Base-by-base conservation (phyloP, 345 rosid genomes). In the Salix viminalis region DNA sequence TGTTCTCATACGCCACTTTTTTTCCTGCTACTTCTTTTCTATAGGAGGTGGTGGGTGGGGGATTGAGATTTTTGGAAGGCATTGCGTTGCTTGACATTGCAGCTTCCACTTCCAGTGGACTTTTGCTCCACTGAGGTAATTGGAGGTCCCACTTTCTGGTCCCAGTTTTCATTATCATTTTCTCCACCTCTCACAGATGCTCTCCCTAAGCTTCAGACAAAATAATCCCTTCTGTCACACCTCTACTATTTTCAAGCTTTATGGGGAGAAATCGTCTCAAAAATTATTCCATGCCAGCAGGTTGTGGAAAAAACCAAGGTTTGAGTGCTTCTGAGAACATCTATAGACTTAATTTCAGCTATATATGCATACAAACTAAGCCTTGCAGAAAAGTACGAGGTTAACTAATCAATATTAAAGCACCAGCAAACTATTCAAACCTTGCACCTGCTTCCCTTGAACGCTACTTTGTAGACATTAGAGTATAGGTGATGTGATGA, bases 21-120 rank as follows among this genome's bases (percentile, higher is more conserved):
- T 72, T 32, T 7, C 14, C 5, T 16, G 37, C 21, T 42, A 1
- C 10, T 46, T 6, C 44, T 48, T 67, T 76, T 56, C 23, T 32
- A 14, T 23, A 79, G 58, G 81, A 71, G 39, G 84, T 79, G 78
- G 86, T 83, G 70, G 87, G 84, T 81, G 81, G 36, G 72, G 72
- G 79, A 86, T 79, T 16, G 70, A 24, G 87, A 78, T 82, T 68
- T 82, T 65, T 79, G 77, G 61, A 56, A 39, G 69, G 74, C 16
- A 36, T 74, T 61, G 76, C 85, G 83, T 88, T 86, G 88, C 89
- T 86, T 86, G 82, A 77, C 81, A 85, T 77, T 79, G 84, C 87
- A 88, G 80, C 85, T 83, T 86, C 89, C 90, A 86, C 87, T 82
- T 68, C 52, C 60, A 68, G 62, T 78, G 81, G 72, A 84, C 74